Evolutionary conservation across 495 filamentous ascomycete species (phyloP).

Genomic region (Evernia prunastri): DNA sequence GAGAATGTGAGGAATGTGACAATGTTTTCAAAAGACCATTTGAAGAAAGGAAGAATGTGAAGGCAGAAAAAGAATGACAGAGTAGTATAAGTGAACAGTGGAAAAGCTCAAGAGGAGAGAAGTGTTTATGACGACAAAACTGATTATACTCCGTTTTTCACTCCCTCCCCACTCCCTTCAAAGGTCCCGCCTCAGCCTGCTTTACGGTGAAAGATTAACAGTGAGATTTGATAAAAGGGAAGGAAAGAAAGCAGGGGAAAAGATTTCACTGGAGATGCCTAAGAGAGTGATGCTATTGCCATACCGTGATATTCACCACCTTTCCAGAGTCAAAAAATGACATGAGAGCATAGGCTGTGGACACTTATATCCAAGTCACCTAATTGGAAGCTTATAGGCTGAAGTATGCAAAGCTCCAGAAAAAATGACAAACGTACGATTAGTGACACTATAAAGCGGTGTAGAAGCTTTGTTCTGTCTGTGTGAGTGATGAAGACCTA

Average conservation of each 20-base stretch:
- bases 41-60: neutral
- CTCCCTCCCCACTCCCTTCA: neutral
- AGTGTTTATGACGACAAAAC: neutral
- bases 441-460: neutral
- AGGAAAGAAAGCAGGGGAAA: neutral
- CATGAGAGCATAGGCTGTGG: neutral
- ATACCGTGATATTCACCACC: neutral
- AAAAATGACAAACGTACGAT: neutral
- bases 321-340: neutral
- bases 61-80: neutral
- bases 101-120: neutral
- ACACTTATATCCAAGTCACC: neutral
- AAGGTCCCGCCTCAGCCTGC: neutral
- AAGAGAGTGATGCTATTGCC: neutral
- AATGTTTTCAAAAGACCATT: neutral
- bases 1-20: neutral
- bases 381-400: neutral
- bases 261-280: neutral
- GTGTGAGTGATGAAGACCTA: neutral
- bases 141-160: neutral
- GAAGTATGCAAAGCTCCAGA: fast-evolving
- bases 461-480: neutral
- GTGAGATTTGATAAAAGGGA: neutral
- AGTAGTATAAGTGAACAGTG: neutral
- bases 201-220: neutral